Conservation (phyloP, 495 filamentous ascomycete genomes). For the Aspergillus diversus region DNA sequence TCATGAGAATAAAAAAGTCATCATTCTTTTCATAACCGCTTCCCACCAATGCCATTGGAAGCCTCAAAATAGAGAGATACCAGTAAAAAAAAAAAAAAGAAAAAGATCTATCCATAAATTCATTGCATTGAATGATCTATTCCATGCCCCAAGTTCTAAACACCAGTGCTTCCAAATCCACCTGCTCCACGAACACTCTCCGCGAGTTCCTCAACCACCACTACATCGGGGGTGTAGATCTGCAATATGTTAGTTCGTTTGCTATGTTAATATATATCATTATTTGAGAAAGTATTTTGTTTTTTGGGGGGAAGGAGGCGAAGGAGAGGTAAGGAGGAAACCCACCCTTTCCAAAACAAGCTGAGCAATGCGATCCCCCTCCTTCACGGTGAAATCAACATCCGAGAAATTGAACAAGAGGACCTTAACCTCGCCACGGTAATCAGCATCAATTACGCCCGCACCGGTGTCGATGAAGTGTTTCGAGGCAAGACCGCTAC, state of each 20-base stretch:
- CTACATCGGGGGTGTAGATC: conserved; percentile 89
- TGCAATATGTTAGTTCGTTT: conserved; percentile 29
- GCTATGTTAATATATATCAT: not conserved
- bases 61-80: not conserved
- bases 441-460: conserved; percentile 97
- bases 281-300: not conserved
- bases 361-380: conserved; percentile 90
- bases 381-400: conserved; percentile 77
- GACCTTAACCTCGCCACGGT: conserved; percentile 91
- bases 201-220: conserved; percentile 84
- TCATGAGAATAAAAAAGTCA: no score
- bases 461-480: conserved; percentile 94
- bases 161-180: conserved; percentile 92
- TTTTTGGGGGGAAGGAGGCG: not conserved
- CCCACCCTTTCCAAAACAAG: conserved; percentile 80
- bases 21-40: no score
- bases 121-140: not conserved
- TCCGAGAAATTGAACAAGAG: conserved; percentile 92
- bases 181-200: conserved; percentile 89
- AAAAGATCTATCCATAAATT: conserved; percentile 5
- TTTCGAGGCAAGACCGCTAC: conserved; percentile 88
- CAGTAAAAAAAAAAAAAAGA: no score
- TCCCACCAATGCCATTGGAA: no score
- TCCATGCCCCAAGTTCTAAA: conserved; percentile 1
- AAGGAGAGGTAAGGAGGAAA: conserved; percentile 13